Evolutionary conservation across 208 protist species (phyloP).

Genomic region (Balamuthia mandrillaris): DNA sequence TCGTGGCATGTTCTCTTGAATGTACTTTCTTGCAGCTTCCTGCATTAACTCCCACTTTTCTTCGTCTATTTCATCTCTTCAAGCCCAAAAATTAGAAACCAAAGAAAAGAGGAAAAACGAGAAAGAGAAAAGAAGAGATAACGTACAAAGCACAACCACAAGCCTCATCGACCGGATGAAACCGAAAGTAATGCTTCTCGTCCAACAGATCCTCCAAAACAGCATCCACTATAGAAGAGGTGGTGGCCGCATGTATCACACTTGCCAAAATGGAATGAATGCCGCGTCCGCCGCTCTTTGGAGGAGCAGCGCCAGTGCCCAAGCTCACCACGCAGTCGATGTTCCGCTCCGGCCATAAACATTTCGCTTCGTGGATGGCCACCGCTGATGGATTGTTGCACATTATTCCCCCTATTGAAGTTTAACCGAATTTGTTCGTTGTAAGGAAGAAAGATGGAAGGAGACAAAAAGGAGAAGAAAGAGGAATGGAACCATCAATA

Average conservation of each 20-base stretch:
- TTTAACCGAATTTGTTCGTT: too few relatives aligned
- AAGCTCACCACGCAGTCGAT: conserved; percentile 17
- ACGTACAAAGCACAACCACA: conserved; percentile 11
- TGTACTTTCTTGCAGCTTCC: neutral
- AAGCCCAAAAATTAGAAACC: neutral
- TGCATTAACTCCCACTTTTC: conserved; percentile 29
- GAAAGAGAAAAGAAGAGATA: too few relatives aligned
- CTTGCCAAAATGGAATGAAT: neutral
- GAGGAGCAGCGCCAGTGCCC: neutral
- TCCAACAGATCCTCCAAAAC: conserved; percentile 15
- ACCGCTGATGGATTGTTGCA: conserved; percentile 34
- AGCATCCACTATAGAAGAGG: neutral
- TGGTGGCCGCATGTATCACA: conserved; percentile 16
- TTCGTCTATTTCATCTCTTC: neutral
- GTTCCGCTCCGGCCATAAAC: conserved; percentile 5
- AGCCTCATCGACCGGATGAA: conserved; percentile 10
- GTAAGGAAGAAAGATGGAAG: neutral
- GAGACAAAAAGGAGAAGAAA: neutral
- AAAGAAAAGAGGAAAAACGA: neutral
- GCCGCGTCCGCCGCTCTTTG: neutral
- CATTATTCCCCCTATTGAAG: conserved; percentile 10
- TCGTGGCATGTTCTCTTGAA: neutral
- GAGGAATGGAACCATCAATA: neutral
- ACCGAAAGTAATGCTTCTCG: conserved; percentile 18
- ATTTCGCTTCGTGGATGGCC: conserved; percentile 44